Conservation (phyloP, 768 basidiomycete genomes). For the Tephrocybe sp. region DNA sequence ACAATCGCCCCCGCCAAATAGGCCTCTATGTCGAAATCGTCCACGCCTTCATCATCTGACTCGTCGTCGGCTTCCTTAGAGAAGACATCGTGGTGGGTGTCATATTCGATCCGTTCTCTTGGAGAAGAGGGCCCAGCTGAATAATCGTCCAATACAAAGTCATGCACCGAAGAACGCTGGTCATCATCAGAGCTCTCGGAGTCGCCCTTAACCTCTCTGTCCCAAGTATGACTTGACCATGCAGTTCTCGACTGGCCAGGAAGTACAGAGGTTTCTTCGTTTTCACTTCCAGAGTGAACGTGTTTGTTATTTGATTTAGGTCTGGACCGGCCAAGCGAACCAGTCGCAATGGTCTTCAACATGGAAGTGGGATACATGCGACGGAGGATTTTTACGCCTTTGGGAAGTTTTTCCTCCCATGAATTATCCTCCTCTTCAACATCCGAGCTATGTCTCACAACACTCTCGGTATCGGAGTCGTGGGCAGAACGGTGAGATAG, state of each 20-base stretch:
- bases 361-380: conserved; percentile 58
- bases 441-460: neutral
- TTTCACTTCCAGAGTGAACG: conserved; percentile 22
- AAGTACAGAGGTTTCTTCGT: conserved; percentile 35
- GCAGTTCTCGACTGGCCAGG: conserved; percentile 53
- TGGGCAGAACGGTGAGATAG: neutral
- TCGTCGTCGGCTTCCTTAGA: conserved; percentile 12
- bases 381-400: conserved; percentile 34
- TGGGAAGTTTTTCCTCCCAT: conserved; percentile 17
- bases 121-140: conserved; percentile 6
- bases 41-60: conserved; percentile 26
- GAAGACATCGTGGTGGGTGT: conserved; percentile 20
- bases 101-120: neutral
- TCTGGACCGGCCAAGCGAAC: conserved; percentile 12
- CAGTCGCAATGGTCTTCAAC: conserved; percentile 33
- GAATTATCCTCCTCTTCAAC: neutral
- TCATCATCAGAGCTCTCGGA: conserved; percentile 56
- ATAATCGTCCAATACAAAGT: neutral
- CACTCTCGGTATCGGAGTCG: conserved; percentile 2
- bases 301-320: conserved; percentile 13
- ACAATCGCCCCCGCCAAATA: conserved; percentile 25
- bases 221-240: conserved; percentile 27
- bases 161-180: conserved; percentile 14
- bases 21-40: conserved; percentile 28
- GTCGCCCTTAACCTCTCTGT: conserved; percentile 54